phyloP scores from a whole-genome alignment of 768 basidiomycete genomes.

The Termitomyces sp. region DNA sequence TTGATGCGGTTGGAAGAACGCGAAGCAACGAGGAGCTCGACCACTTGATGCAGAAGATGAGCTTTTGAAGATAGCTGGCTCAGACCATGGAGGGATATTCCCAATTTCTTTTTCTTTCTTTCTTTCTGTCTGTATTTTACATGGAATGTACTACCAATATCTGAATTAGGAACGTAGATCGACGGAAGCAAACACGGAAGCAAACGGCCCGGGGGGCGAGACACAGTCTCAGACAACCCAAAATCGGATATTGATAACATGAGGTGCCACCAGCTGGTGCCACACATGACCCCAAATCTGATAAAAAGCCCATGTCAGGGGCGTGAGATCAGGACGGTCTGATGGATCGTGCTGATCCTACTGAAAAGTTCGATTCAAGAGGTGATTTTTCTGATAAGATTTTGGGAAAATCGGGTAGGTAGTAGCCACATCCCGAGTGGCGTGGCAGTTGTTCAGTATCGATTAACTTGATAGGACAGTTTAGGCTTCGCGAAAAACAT shows the following conservation, averaged over 20 bases:
- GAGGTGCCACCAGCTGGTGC: not conserved
- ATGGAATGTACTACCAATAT: not conserved
- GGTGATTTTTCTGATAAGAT: not conserved
- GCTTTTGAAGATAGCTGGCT: constrained; percentile 13
- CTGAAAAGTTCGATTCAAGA: no score
- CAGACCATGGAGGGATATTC: not conserved
- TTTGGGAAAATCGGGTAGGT: not conserved
- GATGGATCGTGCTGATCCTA: not conserved
- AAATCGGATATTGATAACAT: not conserved
- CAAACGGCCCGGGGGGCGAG: constrained; percentile 24
- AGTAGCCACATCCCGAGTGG: not conserved
- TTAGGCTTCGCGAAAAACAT: not conserved
- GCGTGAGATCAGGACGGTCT: not conserved
- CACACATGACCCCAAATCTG: constrained; percentile 17
- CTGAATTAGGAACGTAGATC: constrained; percentile 7
- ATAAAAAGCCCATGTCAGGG: constrained; percentile 1
- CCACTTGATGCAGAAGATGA: constrained; percentile 30
- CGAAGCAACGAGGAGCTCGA: constrained; percentile 27
- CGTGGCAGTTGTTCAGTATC: not conserved
- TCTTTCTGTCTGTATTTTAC: not conserved
- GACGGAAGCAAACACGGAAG: constrained; percentile 36
- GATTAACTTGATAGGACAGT: not conserved
- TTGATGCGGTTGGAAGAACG: constrained; percentile 30
- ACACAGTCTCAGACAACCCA: not conserved
- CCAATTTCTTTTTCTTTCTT: not conserved